phyloP scores from a whole-genome alignment of 148 eudicot genomes.

The Mesembryanthemum crystallinum region DNA sequence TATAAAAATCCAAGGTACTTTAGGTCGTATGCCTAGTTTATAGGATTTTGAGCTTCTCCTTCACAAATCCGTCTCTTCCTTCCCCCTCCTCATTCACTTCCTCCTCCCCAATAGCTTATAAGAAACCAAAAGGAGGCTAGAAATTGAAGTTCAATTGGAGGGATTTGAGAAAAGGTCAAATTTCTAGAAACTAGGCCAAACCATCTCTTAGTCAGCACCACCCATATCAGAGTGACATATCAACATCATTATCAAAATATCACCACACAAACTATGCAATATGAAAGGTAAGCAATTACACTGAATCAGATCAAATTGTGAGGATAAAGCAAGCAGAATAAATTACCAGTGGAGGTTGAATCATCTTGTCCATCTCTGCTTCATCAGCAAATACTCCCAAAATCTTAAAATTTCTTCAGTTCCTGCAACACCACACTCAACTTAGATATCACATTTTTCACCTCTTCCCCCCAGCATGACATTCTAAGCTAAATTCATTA shows the following conservation, averaged over 20 bases:
- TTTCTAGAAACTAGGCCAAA: too few species aligned
- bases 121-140: too few species aligned
- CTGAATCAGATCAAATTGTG: not conserved
- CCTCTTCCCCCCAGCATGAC: not conserved
- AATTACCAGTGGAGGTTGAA: slow-evolving; percentile 79
- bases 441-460: not conserved
- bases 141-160: too few species aligned
- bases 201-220: not conserved
- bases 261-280: not conserved
- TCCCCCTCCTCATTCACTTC: not conserved
- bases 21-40: not conserved
- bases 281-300: not conserved
- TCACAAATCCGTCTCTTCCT: not conserved
- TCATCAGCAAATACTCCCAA: slow-evolving; percentile 27
- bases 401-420: slow-evolving; percentile 4
- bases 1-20: not conserved
- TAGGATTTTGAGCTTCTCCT: too few species aligned
- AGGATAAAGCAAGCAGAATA: not conserved
- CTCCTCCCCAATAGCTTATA: not conserved
- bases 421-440: slow-evolving; percentile 24
- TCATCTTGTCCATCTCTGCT: slow-evolving; percentile 54
- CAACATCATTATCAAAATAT: not conserved
- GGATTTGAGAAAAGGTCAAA: too few species aligned
- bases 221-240: not conserved
- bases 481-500: not conserved